These are phyloP conservation scores for Saururus chinensis DNA, from an alignment of 164 flowering plant genomes.

Conservation along the genomic window DNA sequence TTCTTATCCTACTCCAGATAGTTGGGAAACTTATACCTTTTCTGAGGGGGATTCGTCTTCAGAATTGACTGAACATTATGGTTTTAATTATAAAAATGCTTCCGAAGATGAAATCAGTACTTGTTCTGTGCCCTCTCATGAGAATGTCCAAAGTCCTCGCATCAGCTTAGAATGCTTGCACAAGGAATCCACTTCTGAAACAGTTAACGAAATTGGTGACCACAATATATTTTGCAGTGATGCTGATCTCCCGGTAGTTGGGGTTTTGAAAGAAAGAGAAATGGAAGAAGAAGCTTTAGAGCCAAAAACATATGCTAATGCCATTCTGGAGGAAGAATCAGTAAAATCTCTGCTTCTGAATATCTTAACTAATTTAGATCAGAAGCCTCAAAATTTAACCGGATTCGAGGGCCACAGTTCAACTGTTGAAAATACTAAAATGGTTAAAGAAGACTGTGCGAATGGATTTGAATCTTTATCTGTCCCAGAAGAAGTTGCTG, in stretches of 20 bases:
- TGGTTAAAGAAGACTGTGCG: not conserved
- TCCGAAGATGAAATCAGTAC: not conserved
- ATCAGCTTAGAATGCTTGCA: slow-evolving; percentile 1
- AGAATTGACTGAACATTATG: not conserved
- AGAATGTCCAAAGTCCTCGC: slow-evolving; percentile 1
- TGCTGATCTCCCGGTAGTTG: not conserved
- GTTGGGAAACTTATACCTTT: slow-evolving; percentile 7
- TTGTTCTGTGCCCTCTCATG: not conserved
- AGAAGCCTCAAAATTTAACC: not conserved
- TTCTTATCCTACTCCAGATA: slow-evolving; percentile 1
- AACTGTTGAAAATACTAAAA: not conserved
- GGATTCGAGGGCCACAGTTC: not conserved
- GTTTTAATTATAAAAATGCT: not conserved
- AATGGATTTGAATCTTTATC: not conserved
- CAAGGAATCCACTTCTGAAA: slow-evolving; percentile 2
- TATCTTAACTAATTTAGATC: no score
- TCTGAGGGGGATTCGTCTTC: slow-evolving; percentile 7
- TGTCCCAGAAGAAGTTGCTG: not conserved
- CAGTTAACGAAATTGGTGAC: slow-evolving; percentile 10
- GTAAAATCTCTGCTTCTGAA: not conserved
- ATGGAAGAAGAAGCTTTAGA: not conserved
- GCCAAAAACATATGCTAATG: not conserved
- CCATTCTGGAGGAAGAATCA: not conserved
- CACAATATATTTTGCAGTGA: no score
- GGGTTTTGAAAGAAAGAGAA: not conserved